These are phyloP conservation scores for Lactifluus piperatus DNA, from an alignment of 768 basidiomycete genomes.

Conservation along the genomic window DNA sequence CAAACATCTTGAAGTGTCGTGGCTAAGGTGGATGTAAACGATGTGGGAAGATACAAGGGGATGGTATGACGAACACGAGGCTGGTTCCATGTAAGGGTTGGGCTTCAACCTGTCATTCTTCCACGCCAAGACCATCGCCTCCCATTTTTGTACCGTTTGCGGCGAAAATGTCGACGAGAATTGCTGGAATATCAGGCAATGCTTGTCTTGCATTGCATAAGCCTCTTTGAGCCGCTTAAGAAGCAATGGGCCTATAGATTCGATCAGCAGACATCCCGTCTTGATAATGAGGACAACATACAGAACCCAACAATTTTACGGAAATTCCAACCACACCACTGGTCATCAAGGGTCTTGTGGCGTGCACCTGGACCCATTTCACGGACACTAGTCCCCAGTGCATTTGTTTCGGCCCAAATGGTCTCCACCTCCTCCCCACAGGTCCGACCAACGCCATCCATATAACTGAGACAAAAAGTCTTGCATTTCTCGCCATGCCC, in stretches of 20 bases:
- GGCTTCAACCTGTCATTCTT: neutral
- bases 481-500: constrained; percentile 19
- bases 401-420: constrained; percentile 18
- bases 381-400: neutral
- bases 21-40: no score
- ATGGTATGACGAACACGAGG: neutral
- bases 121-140: neutral
- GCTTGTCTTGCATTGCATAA: neutral
- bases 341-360: constrained; percentile 15
- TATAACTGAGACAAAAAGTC: constrained; percentile 16
- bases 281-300: neutral
- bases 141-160: neutral
- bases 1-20: no score
- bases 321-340: constrained; percentile 13
- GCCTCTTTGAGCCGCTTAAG: neutral
- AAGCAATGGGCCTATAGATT: neutral
- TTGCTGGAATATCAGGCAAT: neutral
- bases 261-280: neutral
- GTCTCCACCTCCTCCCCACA: constrained; percentile 22
- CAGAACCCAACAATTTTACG: constrained; percentile 4
- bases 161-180: neutral
- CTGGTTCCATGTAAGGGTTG: neutral
- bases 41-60: neutral
- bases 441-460: constrained; percentile 7
- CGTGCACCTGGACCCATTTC: constrained; percentile 16